Evolutionary conservation across 1,139 yeast species (phyloP).

Genomic region (Pichia sp.): DNA sequence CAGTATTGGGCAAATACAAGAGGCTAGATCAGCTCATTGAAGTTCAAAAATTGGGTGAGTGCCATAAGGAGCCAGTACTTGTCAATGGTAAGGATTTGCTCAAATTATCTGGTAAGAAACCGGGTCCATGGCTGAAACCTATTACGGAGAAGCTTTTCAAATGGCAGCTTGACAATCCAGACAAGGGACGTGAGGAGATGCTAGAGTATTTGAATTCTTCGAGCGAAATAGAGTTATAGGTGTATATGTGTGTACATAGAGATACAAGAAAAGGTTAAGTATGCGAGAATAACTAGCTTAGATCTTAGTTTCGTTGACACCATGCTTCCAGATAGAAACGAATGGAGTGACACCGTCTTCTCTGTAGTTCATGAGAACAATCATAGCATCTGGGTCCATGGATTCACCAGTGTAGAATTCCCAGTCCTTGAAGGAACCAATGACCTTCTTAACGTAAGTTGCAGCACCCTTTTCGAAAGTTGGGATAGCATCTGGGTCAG

Average conservation of each 20-base stretch:
- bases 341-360: conserved; percentile 98
- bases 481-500: conserved; percentile 78
- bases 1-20: conserved; percentile 8
- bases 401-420: conserved; percentile 99
- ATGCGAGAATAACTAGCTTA: conserved; percentile 37
- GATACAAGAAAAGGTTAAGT: background rate
- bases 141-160: conserved; percentile 47
- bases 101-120: conserved; percentile 45
- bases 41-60: conserved; percentile 32
- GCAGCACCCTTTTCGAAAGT: conserved; percentile 95
- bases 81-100: conserved; percentile 66
- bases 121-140: conserved; percentile 79
- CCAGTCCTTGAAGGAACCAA: conserved; percentile 96
- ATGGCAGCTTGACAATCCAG: conserved; percentile 76
- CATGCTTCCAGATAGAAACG: conserved; percentile 99
- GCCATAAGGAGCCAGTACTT: conserved; percentile 42
- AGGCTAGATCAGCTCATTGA: conserved; percentile 20
- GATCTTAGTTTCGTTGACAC: conserved; percentile 83
- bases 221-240: background rate
- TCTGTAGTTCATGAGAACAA: conserved; percentile 98
- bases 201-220: conserved; percentile 35
- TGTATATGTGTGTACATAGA: background rate
- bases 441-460: conserved; percentile 90
- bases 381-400: conserved; percentile 99
- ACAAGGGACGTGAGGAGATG: conserved; percentile 45